A percentile compares a stretch with the other conserved stretches of the same genome.
Evolutionary conservation across 2,329 filamentous ascomycete species (phyloP).

Genomic region (Claviceps digitariae): DNA sequence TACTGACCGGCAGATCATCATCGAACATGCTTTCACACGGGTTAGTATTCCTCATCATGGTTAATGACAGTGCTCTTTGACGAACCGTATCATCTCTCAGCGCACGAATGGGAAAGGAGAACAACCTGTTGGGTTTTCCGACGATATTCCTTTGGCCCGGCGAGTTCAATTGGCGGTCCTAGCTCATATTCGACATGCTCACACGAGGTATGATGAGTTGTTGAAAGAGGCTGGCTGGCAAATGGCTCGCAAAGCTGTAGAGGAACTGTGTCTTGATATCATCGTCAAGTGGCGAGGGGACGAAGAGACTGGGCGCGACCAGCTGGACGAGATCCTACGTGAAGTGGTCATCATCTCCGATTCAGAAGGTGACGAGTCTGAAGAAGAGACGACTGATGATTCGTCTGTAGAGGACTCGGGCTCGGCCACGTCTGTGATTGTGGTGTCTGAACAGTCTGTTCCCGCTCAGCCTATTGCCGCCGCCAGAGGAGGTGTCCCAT

Average conservation of each 20-base stretch:
- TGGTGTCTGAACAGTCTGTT: conserved; percentile 8
- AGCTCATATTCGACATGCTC: conserved; percentile 53
- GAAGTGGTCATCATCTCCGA: conserved; percentile 56
- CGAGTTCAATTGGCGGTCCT: conserved; percentile 52
- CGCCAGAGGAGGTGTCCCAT: background rate
- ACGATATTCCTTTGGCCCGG: conserved; percentile 42
- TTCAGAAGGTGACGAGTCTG: conserved; percentile 33
- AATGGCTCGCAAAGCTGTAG: conserved; percentile 47
- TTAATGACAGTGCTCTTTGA: conserved; percentile 2
- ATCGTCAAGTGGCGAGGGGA: conserved; percentile 61
- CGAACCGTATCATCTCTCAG: conserved; percentile 18
- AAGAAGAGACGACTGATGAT: conserved; percentile 20
- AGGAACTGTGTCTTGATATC: conserved; percentile 46
- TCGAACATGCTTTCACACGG: conserved; percentile 49
- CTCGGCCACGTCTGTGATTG: conserved; percentile 8
- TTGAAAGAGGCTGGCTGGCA: conserved; percentile 43
- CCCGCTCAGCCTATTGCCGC: background rate
- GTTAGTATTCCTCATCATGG: conserved; percentile 24
- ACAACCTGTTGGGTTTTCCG: conserved; percentile 43
- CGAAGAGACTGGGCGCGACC: conserved; percentile 53
- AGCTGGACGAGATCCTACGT: conserved; percentile 51
- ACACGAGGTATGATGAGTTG: conserved; percentile 51
- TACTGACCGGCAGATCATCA: conserved; percentile 48
- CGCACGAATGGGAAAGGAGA: conserved; percentile 37
- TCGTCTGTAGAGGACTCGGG: conserved; percentile 18